Evolutionary conservation across 1,139 yeast species (phyloP).

Genomic region (Kurtzmaniella natalensis): DNA sequence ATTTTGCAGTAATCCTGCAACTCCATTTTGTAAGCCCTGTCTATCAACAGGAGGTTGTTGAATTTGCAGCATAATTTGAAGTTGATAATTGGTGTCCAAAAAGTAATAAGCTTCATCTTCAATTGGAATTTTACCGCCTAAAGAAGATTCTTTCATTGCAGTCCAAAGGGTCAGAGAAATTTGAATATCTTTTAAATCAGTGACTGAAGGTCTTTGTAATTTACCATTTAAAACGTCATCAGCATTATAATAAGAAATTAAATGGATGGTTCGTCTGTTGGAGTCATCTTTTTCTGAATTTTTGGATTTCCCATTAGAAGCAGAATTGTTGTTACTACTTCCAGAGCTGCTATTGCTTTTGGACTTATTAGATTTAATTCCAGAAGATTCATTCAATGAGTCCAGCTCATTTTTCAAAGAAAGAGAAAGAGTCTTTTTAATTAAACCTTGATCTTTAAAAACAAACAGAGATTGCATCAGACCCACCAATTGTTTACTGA

Average conservation of each 20-base stretch:
- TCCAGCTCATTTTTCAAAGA: constrained; percentile 24
- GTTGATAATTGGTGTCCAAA: constrained; percentile 43
- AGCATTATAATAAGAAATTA: constrained; percentile 74
- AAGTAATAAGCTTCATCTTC: constrained; percentile 53
- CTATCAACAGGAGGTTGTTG: constrained; percentile 13
- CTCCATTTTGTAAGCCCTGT: constrained; percentile 5
- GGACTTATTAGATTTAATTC: too few relatives aligned
- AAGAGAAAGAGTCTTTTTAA: constrained; percentile 77
- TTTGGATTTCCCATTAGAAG: constrained; percentile 1
- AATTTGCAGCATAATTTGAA: constrained; percentile 36
- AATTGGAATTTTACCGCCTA: constrained; percentile 52
- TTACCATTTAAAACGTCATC: constrained; percentile 62
- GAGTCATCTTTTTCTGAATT: constrained; percentile 13
- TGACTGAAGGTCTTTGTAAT: constrained; percentile 56
- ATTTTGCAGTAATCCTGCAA: neutral
- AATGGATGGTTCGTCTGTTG: constrained; percentile 55
- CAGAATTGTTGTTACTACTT: too few relatives aligned
- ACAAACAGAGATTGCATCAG: constrained; percentile 59
- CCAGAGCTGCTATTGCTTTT: neutral
- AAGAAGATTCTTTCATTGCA: constrained; percentile 56
- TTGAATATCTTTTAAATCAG: constrained; percentile 46
- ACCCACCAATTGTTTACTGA: constrained; percentile 41
- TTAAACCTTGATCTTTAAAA: constrained; percentile 70
- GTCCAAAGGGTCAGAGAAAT: constrained; percentile 58
- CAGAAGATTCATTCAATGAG: constrained; percentile 1